Evolutionary conservation across 2,329 filamentous ascomycete species (phyloP).

Genomic region (Cladorrhinum sp.): DNA sequence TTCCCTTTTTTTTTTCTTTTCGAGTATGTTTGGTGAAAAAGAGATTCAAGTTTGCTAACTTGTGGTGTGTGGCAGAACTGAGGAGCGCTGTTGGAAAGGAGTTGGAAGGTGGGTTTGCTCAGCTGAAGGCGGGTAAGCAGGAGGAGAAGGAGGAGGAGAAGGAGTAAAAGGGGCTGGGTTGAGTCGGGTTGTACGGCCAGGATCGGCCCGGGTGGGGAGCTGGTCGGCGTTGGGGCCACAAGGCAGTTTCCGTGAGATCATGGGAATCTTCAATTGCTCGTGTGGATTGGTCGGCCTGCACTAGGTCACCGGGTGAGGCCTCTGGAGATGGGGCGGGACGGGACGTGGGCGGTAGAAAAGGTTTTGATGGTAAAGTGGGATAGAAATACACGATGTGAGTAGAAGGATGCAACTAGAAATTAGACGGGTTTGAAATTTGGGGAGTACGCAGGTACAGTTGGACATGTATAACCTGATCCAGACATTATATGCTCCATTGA

Average conservation of each 20-base stretch:
- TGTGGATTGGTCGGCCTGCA: background rate
- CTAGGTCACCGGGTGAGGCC: background rate
- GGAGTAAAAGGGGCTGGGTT: background rate
- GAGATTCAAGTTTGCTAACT: background rate
- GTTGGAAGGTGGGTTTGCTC: constrained; percentile 32
- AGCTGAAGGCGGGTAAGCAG: constrained; percentile 5
- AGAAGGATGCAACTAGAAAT: background rate
- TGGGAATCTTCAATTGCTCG: background rate
- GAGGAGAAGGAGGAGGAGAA: background rate
- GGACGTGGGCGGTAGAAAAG: background rate
- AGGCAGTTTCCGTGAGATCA: background rate
- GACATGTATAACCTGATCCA: background rate
- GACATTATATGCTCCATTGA: background rate
- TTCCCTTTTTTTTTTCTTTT: too few species aligned
- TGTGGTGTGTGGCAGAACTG: constrained; percentile 32
- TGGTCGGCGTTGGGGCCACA: background rate
- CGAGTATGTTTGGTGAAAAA: too few species aligned
- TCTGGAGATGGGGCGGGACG: background rate
- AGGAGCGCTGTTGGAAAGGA: constrained; percentile 37
- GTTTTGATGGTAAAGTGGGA: background rate
- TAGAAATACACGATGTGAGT: background rate
- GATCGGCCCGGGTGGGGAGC: background rate
- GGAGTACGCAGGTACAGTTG: background rate
- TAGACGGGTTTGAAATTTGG: background rate
- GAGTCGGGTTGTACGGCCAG: background rate